These are phyloP conservation scores for Cercospora beticola DNA, from an alignment of 2,329 filamentous ascomycete genomes.

Conservation along the genomic window DNA sequence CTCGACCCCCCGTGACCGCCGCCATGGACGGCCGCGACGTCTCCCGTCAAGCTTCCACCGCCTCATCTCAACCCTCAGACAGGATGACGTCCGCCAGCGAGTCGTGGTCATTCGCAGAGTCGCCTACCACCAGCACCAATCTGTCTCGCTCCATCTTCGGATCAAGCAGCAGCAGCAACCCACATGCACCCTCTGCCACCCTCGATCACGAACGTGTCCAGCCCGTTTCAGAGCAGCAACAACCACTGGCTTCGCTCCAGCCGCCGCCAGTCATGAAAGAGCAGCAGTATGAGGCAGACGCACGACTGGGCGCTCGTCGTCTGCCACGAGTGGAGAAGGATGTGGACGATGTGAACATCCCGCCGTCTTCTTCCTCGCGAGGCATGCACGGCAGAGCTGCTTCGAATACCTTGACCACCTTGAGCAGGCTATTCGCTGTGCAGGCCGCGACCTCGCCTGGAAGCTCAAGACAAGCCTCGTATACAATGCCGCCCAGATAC, in stretches of 20 bases:
- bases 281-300: constrained; percentile 19
- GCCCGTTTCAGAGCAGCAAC: constrained; percentile 3
- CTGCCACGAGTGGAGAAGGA: constrained; percentile 50
- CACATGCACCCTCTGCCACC: constrained; percentile 8
- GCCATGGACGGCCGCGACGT: constrained; percentile 5
- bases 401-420: constrained; percentile 45
- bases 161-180: constrained; percentile 14
- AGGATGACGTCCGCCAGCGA: constrained; percentile 8
- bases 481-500: constrained; percentile 33
- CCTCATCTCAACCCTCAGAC: background rate
- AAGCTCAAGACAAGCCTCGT: constrained; percentile 45
- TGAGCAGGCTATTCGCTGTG: constrained; percentile 48
- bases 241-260: constrained; percentile 14
- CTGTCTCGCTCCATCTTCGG: constrained; percentile 26
- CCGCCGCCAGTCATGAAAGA: constrained; percentile 16
- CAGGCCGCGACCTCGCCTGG: constrained; percentile 39
- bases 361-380: constrained; percentile 36
- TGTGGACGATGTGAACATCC: constrained; percentile 49
- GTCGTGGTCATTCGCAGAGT: constrained; percentile 23
- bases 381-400: constrained; percentile 34
- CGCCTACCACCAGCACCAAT: constrained; percentile 5
- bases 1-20: background rate
- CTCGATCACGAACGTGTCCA: constrained; percentile 8
- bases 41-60: background rate
- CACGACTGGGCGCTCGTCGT: constrained; percentile 13